Conservation (phyloP, 768 basidiomycete species). For the Boletus barrowsii region DNA sequence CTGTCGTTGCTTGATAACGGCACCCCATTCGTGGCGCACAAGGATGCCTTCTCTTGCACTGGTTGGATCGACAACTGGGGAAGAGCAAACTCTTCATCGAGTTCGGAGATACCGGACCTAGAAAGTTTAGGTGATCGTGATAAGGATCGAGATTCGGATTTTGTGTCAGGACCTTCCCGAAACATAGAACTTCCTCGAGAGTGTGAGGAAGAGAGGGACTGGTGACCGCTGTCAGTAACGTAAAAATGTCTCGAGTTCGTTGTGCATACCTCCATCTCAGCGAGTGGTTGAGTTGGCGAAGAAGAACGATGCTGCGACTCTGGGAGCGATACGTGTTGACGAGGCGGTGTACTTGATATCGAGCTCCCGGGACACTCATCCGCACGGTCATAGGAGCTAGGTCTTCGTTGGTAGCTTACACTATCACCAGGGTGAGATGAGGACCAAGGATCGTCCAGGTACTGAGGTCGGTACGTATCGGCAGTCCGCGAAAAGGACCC, state of each 20-base stretch:
- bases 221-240: slow-evolving; percentile 12
- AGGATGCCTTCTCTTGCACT: slow-evolving; percentile 38
- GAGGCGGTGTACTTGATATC: slow-evolving; percentile 34
- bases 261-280: slow-evolving; percentile 7
- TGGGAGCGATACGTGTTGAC: slow-evolving; percentile 12
- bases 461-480: slow-evolving; percentile 54
- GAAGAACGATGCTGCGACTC: slow-evolving; percentile 22
- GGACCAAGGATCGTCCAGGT: slow-evolving; percentile 35
- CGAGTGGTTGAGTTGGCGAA: slow-evolving; percentile 19
- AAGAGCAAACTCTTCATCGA: slow-evolving; percentile 18
- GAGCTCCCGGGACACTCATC: slow-evolving; percentile 30
- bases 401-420: slow-evolving; percentile 22
- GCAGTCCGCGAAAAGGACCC: slow-evolving; percentile 35
- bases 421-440: slow-evolving; percentile 31
- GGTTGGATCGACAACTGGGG: slow-evolving; percentile 17
- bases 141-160: slow-evolving; percentile 41
- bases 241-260: slow-evolving; percentile 1
- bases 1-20: slow-evolving; percentile 8
- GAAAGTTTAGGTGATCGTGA: slow-evolving; percentile 49
- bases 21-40: slow-evolving; percentile 8
- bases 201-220: slow-evolving; percentile 17
- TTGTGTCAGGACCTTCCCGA: slow-evolving; percentile 32
- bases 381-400: slow-evolving; percentile 23
- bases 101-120: slow-evolving; percentile 29
- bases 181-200: slow-evolving; percentile 30